Evolutionary conservation across 495 filamentous ascomycete species (phyloP).

Genomic region (Xylaria scruposa): DNA sequence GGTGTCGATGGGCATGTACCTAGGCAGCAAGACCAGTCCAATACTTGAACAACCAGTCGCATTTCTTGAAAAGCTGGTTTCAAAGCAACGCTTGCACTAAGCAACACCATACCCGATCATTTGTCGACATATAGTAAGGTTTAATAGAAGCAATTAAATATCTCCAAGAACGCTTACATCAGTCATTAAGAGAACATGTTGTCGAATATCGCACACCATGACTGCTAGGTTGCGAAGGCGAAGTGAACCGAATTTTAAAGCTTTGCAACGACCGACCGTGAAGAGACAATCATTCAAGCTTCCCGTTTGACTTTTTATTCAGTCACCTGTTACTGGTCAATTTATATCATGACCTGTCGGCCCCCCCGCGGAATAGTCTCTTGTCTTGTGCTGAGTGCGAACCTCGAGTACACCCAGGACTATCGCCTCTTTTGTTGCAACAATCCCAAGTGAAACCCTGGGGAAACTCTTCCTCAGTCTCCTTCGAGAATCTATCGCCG

Average conservation of each 20-base stretch:
- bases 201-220: too few relatives aligned
- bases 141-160: too few relatives aligned
- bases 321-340: background rate
- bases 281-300: background rate
- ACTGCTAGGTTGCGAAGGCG: background rate
- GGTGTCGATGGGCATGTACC: too few relatives aligned
- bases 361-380: background rate
- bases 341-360: background rate
- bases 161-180: too few relatives aligned
- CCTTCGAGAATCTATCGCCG: background rate
- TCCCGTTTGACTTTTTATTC: background rate
- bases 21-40: too few relatives aligned
- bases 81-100: too few relatives aligned
- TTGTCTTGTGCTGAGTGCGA: background rate
- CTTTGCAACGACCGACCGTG: background rate
- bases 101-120: too few relatives aligned
- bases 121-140: too few relatives aligned
- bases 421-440: constrained; percentile 6
- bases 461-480: background rate
- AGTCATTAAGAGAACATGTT: too few relatives aligned
- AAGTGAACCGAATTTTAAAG: background rate
- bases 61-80: too few relatives aligned
- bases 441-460: constrained; percentile 13
- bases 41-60: too few relatives aligned
- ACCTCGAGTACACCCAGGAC: background rate